Evolutionary conservation across 495 filamentous ascomycete genomes (phyloP).

Genomic region (Parathielavia hyrcaniae): DNA sequence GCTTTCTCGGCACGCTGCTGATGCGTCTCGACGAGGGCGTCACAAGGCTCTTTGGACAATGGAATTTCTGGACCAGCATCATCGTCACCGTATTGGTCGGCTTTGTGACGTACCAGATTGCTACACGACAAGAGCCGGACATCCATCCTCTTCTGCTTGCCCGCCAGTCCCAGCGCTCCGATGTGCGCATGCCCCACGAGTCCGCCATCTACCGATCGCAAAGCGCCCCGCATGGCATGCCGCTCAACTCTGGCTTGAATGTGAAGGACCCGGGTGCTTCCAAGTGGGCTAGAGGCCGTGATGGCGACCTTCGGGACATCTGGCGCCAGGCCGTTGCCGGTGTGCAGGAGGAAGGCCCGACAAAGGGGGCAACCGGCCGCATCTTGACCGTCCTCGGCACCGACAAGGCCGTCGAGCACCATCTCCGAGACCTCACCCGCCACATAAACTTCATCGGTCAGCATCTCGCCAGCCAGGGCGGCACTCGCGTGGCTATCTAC

Average conservation of each 20-base stretch:
- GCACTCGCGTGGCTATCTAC: conserved; percentile 79
- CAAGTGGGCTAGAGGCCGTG: conserved; percentile 72
- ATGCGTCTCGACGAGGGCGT: conserved; percentile 62
- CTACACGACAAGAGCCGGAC: conserved; percentile 62
- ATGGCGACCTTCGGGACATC: conserved; percentile 88
- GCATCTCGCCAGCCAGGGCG: conserved; percentile 59
- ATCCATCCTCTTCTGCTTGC: conserved; percentile 84
- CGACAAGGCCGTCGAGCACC: conserved; percentile 63
- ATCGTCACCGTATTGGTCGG: conserved; percentile 55
- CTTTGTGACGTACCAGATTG: conserved; percentile 48
- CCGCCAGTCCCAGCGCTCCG: conserved; percentile 69
- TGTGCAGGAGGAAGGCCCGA: conserved; percentile 50
- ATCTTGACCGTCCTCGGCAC: conserved; percentile 76
- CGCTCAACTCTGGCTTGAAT: conserved; percentile 72
- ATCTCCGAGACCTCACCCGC: conserved; percentile 61
- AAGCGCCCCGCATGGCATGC: conserved; percentile 76
- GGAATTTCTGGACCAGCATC: conserved; percentile 67
- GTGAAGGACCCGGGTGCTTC: conserved; percentile 77
- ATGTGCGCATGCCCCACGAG: conserved; percentile 76
- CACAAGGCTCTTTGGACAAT: conserved; percentile 62
- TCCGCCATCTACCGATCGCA: conserved; percentile 75
- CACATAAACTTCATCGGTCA: conserved; percentile 85
- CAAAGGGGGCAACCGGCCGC: conserved; percentile 60
- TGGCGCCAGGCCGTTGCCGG: conserved; percentile 75
- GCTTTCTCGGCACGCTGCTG: conserved; percentile 43